Conservation (phyloP, 495 filamentous ascomycete species). For the Tricharina praecox region DNA sequence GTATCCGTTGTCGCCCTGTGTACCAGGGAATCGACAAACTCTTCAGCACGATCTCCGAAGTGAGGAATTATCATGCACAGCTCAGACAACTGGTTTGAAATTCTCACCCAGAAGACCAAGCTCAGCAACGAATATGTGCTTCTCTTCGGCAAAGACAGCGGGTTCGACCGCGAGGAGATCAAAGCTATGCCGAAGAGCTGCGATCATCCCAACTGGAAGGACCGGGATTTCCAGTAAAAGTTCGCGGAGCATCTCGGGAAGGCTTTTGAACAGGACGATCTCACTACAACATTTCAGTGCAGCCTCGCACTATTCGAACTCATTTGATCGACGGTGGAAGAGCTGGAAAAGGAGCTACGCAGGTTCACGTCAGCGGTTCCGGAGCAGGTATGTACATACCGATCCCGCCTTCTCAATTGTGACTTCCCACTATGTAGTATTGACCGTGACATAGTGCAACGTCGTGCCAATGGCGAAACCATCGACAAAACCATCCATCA, state of each 20-base stretch:
- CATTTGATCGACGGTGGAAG: background rate
- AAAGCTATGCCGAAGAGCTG: background rate
- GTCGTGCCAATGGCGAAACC: too few species aligned
- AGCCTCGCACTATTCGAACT: background rate
- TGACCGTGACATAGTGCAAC: too few species aligned
- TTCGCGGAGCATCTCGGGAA: background rate
- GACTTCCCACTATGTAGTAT: too few species aligned
- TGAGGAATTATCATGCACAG: background rate
- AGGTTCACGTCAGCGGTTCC: background rate
- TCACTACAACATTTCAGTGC: too few species aligned
- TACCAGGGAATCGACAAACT: constrained; percentile 1
- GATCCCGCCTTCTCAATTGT: too few species aligned
- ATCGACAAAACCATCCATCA: too few species aligned
- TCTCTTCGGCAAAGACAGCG: background rate
- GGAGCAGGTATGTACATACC: too few species aligned
- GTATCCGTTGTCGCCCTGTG: background rate
- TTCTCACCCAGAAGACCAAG: background rate
- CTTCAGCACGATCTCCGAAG: background rate
- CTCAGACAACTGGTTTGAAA: background rate
- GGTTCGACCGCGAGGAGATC: background rate
- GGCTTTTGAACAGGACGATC: too few species aligned
- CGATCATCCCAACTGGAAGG: background rate
- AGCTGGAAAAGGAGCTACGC: background rate
- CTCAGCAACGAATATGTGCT: background rate
- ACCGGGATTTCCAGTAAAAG: background rate